Evolutionary conservation across 768 basidiomycete genomes (phyloP).

Genomic region (Arthromyces matolae): DNA sequence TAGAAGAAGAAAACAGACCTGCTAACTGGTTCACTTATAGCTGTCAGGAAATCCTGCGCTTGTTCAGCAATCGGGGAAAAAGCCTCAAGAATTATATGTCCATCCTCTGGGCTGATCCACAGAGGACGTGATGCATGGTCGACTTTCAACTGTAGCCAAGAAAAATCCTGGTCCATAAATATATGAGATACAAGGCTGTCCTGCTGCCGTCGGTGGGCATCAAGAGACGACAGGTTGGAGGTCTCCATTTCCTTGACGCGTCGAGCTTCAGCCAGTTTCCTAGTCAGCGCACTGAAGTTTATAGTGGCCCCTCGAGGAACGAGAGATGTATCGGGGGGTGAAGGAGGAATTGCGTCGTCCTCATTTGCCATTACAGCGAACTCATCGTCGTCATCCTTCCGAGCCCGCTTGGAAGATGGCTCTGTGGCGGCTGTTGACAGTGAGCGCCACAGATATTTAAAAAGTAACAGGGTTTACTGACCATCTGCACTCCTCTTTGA

Average conservation of each 20-base stretch:
- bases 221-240: slow-evolving; percentile 49
- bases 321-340: slow-evolving; percentile 49
- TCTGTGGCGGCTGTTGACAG: slow-evolving; percentile 22
- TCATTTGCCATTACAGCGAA: slow-evolving; percentile 56
- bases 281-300: slow-evolving; percentile 80
- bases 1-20: slow-evolving; percentile 55
- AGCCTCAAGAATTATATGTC: slow-evolving; percentile 93
- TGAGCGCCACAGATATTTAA: neutral
- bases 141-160: slow-evolving; percentile 79
- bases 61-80: slow-evolving; percentile 98
- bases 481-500: slow-evolving; percentile 41
- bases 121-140: slow-evolving; percentile 92
- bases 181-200: slow-evolving; percentile 77
- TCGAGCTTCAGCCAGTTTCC: slow-evolving; percentile 68
- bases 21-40: slow-evolving; percentile 98
- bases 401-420: slow-evolving; percentile 40
- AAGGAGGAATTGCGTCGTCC: slow-evolving; percentile 53
- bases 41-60: slow-evolving; percentile 97
- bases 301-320: slow-evolving; percentile 77
- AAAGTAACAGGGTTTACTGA: slow-evolving; percentile 18
- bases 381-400: slow-evolving; percentile 50
- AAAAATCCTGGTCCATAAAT: slow-evolving; percentile 83
- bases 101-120: slow-evolving; percentile 93
- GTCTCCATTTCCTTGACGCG: slow-evolving; percentile 42
- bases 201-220: slow-evolving; percentile 68